Base-by-base conservation (phyloP, 495 filamentous ascomycete species). In the Podospora tetraspora region DNA sequence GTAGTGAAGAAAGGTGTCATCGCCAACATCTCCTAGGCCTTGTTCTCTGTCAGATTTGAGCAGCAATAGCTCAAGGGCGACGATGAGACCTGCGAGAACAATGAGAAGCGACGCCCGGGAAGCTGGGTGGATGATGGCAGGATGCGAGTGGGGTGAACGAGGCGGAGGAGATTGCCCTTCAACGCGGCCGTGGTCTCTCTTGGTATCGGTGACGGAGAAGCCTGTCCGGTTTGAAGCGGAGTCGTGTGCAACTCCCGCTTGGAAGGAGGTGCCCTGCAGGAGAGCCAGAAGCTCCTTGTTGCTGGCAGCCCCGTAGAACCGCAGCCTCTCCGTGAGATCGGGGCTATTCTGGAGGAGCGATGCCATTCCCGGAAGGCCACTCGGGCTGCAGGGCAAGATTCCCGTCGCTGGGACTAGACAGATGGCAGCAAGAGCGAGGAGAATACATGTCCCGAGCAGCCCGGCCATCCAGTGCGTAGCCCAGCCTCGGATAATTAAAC, bases 1-100 rank as follows among this genome's bases (percentile, higher is more conserved):
- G 62, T 72, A 68, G 27, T 72, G 68, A 3, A 72, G 59, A 34
- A 58, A 68, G 4, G 62, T 23, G 13, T 62, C 64, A 21, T 65
- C 62, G 6, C 62, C 64, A 1, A 52, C 68, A 30, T 72, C 61
- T 3, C 68, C 70, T 4, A 72, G 61, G 10, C 70, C 70, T 3
- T 60, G 7, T 12, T 70, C 66, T 3, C 29, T 25, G 29, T 16
- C 43, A 3, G 69, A 70, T 16, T 70, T 70, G 23, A 62, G 61
- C 7, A 70, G 57, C 19, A 66, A 25, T 6, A 70, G 12, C 22
- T 70, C 69, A 23, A 70, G 56, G 1, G 67, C 37, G 0, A 68
- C 24, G n/a, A 66, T 59, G 3, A 71, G 67, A n/a, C 30, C 59
- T 1, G n/a, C 12, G 3, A 74, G 30, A 0, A 66, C 10, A 10